phyloP scores from a whole-genome alignment of 208 protist species.

The Trypanosoma lewisi region DNA sequence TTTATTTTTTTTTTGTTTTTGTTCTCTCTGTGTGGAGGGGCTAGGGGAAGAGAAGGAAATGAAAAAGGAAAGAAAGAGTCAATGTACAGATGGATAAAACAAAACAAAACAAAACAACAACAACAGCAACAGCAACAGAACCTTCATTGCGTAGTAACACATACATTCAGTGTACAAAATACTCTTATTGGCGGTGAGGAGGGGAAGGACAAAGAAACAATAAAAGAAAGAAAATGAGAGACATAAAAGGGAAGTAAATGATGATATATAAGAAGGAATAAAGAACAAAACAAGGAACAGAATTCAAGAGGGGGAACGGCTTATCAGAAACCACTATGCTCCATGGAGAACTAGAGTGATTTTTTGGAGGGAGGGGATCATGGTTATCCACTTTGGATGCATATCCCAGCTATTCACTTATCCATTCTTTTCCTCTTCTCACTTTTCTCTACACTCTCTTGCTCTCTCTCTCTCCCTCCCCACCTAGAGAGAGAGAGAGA shows the following conservation, averaged over 20 bases:
- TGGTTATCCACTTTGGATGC: too few species aligned
- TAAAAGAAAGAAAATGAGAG: constrained; percentile 12
- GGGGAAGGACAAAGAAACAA: constrained; percentile 30
- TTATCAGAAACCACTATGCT: background rate
- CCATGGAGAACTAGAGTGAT: background rate
- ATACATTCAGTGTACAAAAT: too few species aligned
- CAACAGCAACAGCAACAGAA: constrained; percentile 25
- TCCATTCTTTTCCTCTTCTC: too few species aligned
- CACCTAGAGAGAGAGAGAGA: background rate
- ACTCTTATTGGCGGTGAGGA: too few species aligned
- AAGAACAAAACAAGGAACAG: background rate
- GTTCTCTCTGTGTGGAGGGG: too few species aligned
- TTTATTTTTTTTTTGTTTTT: too few species aligned
- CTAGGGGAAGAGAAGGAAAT: background rate
- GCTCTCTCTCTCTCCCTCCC: background rate
- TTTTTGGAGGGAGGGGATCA: too few species aligned
- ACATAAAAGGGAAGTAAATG: background rate
- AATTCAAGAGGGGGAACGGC: too few species aligned
- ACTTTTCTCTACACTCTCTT: too few species aligned
- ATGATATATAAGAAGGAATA: background rate
- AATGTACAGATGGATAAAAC: background rate
- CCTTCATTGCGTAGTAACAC: background rate
- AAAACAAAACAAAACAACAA: constrained; percentile 6
- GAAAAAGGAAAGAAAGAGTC: background rate
- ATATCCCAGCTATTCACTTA: too few species aligned